Conservation (phyloP, 768 basidiomycete species). For the Sporobolomyces pararoseus region DNA sequence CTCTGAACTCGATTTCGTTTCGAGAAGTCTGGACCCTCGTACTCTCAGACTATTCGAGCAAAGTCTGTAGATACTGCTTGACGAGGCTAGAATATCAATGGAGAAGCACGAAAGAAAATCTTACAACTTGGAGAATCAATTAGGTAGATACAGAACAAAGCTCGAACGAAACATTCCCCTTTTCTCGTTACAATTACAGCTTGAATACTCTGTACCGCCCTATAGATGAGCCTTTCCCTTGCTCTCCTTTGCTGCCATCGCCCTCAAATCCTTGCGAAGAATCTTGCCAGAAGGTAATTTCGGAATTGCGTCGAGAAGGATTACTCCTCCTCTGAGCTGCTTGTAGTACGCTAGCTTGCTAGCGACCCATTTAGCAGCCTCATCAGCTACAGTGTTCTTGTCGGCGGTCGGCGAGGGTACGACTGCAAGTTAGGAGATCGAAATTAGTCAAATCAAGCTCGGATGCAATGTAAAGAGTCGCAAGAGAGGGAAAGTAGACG, state of each 20-base stretch:
- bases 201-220: too few relatives aligned
- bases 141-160: too few relatives aligned
- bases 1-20: too few relatives aligned
- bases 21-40: too few relatives aligned
- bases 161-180: too few relatives aligned
- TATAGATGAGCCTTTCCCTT: slow-evolving; percentile 9
- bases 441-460: neutral
- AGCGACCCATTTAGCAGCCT: slow-evolving; percentile 29
- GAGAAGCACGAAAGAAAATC: too few relatives aligned
- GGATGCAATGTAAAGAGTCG: neutral
- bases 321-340: slow-evolving; percentile 38
- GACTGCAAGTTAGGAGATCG: neutral
- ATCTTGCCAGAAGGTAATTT: slow-evolving; percentile 69
- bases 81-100: too few relatives aligned
- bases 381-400: slow-evolving; percentile 10
- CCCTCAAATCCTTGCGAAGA: slow-evolving; percentile 69
- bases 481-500: too few relatives aligned
- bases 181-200: too few relatives aligned
- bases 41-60: too few relatives aligned
- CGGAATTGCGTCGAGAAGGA: slow-evolving; percentile 37
- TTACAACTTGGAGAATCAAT: too few relatives aligned
- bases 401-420: slow-evolving; percentile 17
- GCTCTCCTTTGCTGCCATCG: slow-evolving; percentile 60
- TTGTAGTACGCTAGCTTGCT: slow-evolving; percentile 40
- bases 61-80: too few relatives aligned